Evolutionary conservation across 1,284 basidiomycete species (phyloP).

Genomic region (Hemileia vastatrix): DNA sequence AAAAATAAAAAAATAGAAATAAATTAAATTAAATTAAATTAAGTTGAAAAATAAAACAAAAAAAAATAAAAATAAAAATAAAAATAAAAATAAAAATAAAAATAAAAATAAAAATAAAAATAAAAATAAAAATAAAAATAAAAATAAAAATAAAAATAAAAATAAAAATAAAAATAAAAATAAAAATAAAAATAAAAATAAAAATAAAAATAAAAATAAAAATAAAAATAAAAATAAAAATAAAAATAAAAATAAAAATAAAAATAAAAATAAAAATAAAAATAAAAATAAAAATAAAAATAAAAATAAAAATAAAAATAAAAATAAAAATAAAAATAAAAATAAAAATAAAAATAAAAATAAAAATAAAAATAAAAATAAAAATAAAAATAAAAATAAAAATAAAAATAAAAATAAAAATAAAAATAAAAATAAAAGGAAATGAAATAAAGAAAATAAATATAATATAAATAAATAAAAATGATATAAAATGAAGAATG

Average conservation of each 20-base stretch:
- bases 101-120: neutral
- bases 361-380: neutral
- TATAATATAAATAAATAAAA: too few relatives aligned
- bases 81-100: neutral
- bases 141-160: neutral
- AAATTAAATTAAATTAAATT: neutral
- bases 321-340: neutral
- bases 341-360: neutral
- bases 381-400: neutral
- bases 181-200: neutral
- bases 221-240: neutral
- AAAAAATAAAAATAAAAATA: neutral
- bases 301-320: neutral
- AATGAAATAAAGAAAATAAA: neutral
- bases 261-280: neutral
- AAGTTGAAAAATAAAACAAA: neutral
- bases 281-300: neutral
- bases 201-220: neutral
- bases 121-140: neutral
- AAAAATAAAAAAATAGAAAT: neutral
- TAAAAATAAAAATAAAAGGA: neutral
- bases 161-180: neutral
- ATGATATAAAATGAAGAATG: too few relatives aligned
- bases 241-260: neutral
- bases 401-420: neutral